Base-by-base conservation (phyloP, 805 yeast genomes). In the Pichia phayaonensis region DNA sequence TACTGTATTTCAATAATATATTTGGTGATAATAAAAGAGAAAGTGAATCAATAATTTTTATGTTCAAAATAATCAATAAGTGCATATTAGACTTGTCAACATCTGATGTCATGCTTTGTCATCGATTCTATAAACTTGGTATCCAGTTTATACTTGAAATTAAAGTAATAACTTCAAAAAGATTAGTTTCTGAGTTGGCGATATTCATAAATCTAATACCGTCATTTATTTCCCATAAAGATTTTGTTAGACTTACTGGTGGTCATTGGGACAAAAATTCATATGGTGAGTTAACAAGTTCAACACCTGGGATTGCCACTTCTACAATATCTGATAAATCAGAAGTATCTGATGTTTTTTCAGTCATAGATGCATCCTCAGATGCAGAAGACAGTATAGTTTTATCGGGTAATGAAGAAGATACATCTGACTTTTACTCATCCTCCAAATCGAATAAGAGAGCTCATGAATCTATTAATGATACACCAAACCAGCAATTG, bases 1-100 rank as follows among this genome's bases (percentile, higher is more conserved):
- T 49, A 15, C 31, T 42, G 8, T 62, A 55, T 41, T 55, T 52
- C 6, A 44, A 52, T 11, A 53, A 54, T 40, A 24, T 49, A 1
- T 61, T 62, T 29, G 24, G 46, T 1, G 49, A 45, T 2, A 51
- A 51, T 2, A 60, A 59, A 48, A 58, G 58, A 26, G 69, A 63
- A 44, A 51, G 64, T 3, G 59, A 56, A 34, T 48, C 59, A 10
- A 47, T 63, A 10, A 60, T 70, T 8, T 39, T 59, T 3, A 58
- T 72, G 1, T 60, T 81, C 42, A 69, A 70, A 47, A 61, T 82
- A 16, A 61, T 76, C 18, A 82, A 81, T 59, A 71, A 69, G 36
- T 56, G 74, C 4, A 56, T 81, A 8, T 54, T 75, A 0, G 63
- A 68, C n/a, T 59, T 73, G 5, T 68, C 78, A 3, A 71, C 76